These are phyloP conservation scores for Hamamelis virginiana DNA, from an alignment of 164 flowering plant genomes.

Conservation along the genomic window DNA sequence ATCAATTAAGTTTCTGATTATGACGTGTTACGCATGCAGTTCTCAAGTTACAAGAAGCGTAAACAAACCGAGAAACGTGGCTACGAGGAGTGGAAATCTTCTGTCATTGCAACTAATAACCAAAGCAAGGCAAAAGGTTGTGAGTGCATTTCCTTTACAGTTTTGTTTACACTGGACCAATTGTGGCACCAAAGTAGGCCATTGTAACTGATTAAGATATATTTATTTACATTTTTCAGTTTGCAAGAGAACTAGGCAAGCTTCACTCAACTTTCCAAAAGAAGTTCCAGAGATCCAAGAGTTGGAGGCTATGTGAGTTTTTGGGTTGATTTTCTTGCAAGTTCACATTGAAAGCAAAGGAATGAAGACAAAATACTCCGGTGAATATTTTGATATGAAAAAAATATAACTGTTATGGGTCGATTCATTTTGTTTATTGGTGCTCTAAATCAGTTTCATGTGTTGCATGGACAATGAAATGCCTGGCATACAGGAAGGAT, in stretches of 20 bases:
- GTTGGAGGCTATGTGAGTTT: conserved; percentile 31
- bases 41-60: conserved; percentile 63
- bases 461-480: not conserved
- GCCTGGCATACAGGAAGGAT: not conserved
- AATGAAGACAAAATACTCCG: not conserved
- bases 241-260: conserved; percentile 55
- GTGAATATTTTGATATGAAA: not conserved
- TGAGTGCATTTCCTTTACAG: not conserved
- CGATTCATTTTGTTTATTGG: not conserved
- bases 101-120: conserved; percentile 61
- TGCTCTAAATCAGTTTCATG: not conserved
- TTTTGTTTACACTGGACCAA: not conserved
- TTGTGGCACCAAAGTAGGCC: not conserved
- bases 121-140: conserved; percentile 47
- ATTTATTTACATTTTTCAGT: conserved; percentile 12
- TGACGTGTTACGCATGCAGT: conserved; percentile 34
- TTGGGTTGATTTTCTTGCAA: not conserved
- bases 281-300: conserved; percentile 34
- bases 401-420: not conserved
- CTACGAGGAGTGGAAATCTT: conserved; percentile 80
- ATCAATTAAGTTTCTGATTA: not conserved
- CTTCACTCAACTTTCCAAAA: conserved; percentile 52
- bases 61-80: conserved; percentile 54
- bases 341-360: not conserved
- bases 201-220: not conserved